A percentile compares a stretch with the other conserved stretches of the same genome.
Evolutionary conservation across 306 rosid species (phyloP).

Genomic region (Vicia faba): DNA sequence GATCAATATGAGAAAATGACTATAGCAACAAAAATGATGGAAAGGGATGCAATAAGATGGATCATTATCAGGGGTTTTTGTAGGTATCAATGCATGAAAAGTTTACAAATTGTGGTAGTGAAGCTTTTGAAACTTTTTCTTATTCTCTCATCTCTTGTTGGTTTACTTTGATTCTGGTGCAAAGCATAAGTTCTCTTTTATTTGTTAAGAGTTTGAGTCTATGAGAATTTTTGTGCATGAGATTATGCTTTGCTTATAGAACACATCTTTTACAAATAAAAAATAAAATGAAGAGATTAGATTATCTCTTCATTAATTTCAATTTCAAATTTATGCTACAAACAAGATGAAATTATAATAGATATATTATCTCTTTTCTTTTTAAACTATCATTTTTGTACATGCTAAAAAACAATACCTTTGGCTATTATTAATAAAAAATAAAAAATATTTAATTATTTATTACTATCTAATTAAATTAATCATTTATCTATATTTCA

Average conservation of each 20-base stretch:
- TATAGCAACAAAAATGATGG: slow-evolving; percentile 32
- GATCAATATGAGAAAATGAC: slow-evolving; percentile 1
- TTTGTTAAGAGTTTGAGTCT: slow-evolving; percentile 4
- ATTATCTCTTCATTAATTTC: slow-evolving; percentile 1
- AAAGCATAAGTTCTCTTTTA: slow-evolving; percentile 66
- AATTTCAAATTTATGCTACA: neutral
- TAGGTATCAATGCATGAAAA: slow-evolving; percentile 55
- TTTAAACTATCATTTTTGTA: neutral
- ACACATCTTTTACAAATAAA: neutral
- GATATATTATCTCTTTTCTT: neutral
- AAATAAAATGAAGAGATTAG: neutral
- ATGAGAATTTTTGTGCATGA: slow-evolving; percentile 43
- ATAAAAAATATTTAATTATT: no score
- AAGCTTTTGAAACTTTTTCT: slow-evolving; percentile 66
- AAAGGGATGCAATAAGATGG: slow-evolving; percentile 43
- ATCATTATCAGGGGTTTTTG: slow-evolving; percentile 54
- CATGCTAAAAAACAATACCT: neutral
- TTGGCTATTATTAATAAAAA: no score
- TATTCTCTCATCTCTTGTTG: slow-evolving; percentile 47
- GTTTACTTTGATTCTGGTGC: slow-evolving; percentile 71
- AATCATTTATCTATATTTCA: no score
- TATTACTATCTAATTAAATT: no score
- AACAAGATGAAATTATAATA: neutral
- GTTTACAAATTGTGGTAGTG: slow-evolving; percentile 53
- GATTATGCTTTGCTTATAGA: slow-evolving; percentile 78